phyloP scores from a whole-genome alignment of 306 rosid species.

The Medicago ruthenica region DNA sequence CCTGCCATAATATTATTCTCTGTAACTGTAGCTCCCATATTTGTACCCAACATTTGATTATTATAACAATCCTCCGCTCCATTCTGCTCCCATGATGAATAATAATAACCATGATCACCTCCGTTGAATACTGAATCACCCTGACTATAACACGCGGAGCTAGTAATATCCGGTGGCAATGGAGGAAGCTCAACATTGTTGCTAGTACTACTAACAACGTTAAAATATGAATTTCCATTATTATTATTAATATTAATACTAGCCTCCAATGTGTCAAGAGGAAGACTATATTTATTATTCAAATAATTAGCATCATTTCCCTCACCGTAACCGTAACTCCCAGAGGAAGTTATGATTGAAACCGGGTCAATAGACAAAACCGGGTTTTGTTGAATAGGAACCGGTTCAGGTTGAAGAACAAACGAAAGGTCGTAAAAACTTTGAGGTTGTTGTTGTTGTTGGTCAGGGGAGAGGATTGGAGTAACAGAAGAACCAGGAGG shows the following conservation, averaged over 20 bases:
- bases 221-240: constrained; percentile 30
- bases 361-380: constrained; percentile 1
- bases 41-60: constrained; percentile 1
- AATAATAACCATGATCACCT: not conserved
- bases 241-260: not conserved
- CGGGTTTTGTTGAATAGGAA: not conserved
- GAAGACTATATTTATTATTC: not conserved
- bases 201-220: too few species aligned
- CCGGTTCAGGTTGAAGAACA: constrained; percentile 29
- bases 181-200: constrained; percentile 55
- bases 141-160: constrained; percentile 46
- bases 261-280: constrained; percentile 14
- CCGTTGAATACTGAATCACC: not conserved
- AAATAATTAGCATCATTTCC: not conserved
- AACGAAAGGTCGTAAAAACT: constrained; percentile 33
- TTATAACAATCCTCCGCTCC: not conserved
- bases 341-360: not conserved
- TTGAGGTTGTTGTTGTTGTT: constrained; percentile 26
- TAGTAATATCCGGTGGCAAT: constrained; percentile 59
- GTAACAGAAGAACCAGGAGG: constrained; percentile 60
- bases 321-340: constrained; percentile 3
- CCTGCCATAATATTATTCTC: not conserved
- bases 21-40: constrained; percentile 1
- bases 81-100: constrained; percentile 32
- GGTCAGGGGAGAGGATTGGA: constrained; percentile 56